These are phyloP conservation scores for Pachysandra terminalis DNA, from an alignment of 164 flowering plant species.

Conservation along the genomic window DNA sequence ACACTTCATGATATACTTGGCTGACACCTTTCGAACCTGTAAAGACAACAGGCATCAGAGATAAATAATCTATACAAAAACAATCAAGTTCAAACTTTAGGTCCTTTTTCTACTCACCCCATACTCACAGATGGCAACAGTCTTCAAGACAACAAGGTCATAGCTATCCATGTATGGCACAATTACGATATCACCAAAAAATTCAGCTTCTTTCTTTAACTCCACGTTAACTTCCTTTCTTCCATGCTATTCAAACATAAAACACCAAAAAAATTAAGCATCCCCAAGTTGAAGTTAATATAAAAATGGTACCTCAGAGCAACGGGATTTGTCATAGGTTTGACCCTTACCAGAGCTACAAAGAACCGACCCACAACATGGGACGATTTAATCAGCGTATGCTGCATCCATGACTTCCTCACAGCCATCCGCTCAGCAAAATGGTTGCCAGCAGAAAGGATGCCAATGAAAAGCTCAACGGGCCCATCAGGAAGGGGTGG, in stretches of 20 bases:
- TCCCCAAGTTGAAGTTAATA: too few species aligned
- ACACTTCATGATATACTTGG: background rate
- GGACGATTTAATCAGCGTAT: background rate
- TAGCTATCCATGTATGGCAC: background rate
- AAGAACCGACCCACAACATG: background rate
- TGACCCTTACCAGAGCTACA: background rate
- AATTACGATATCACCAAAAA: background rate
- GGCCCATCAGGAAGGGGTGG: constrained; percentile 26
- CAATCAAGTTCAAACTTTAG: background rate
- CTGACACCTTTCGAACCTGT: background rate
- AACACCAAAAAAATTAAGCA: too few species aligned
- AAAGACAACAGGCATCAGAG: background rate
- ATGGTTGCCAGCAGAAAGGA: constrained; percentile 43
- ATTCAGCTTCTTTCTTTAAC: background rate
- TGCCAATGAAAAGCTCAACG: constrained; percentile 37
- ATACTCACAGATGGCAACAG: background rate
- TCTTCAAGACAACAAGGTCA: background rate
- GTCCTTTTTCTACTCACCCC: background rate
- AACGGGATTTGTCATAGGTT: background rate
- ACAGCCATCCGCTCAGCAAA: constrained; percentile 26
- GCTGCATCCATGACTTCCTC: background rate
- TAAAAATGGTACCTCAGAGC: background rate
- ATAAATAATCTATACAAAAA: too few species aligned
- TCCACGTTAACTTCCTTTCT: background rate
- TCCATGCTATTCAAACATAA: background rate